These are phyloP conservation scores for Delonix regia DNA, from an alignment of 306 rosid genomes.

Conservation along the genomic window DNA sequence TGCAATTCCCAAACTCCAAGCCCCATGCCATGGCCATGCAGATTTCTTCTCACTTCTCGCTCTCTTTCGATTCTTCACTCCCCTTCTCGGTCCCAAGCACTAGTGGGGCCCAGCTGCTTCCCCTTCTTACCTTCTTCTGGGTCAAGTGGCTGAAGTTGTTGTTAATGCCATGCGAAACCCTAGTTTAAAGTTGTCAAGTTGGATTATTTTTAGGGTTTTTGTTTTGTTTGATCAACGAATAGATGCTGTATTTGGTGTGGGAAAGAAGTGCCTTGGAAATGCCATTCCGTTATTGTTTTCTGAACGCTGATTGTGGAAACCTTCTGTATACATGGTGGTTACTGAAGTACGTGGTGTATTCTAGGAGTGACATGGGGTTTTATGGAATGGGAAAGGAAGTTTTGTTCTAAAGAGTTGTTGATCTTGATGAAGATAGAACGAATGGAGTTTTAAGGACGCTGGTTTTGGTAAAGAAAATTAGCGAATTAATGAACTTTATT, in stretches of 20 bases:
- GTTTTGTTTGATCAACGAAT: background rate
- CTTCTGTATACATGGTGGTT: background rate
- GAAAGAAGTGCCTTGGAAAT: background rate
- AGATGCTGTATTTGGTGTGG: too few species aligned
- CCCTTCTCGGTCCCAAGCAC: background rate
- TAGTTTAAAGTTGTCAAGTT: background rate
- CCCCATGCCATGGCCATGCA: background rate
- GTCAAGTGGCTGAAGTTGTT: background rate
- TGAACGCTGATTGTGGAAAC: background rate
- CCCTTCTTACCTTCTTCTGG: background rate
- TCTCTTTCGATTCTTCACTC: background rate
- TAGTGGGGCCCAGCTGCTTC: background rate
- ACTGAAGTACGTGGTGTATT: background rate
- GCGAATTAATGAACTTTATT: background rate
- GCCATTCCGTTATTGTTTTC: background rate
- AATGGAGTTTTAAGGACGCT: background rate
- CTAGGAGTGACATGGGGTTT: background rate
- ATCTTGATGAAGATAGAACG: background rate
- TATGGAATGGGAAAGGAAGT: background rate
- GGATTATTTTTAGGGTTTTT: slow-evolving; percentile 2
- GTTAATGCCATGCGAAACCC: background rate
- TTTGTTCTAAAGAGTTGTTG: background rate
- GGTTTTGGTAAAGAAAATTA: background rate
- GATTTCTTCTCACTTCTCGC: background rate
- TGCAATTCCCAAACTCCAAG: background rate